A percentile compares a stretch with the other conserved stretches of the same genome.
Evolutionary conservation across 23 red algal genomes (phyloP).

Genomic region (Gracilariopsis chorda): DNA sequence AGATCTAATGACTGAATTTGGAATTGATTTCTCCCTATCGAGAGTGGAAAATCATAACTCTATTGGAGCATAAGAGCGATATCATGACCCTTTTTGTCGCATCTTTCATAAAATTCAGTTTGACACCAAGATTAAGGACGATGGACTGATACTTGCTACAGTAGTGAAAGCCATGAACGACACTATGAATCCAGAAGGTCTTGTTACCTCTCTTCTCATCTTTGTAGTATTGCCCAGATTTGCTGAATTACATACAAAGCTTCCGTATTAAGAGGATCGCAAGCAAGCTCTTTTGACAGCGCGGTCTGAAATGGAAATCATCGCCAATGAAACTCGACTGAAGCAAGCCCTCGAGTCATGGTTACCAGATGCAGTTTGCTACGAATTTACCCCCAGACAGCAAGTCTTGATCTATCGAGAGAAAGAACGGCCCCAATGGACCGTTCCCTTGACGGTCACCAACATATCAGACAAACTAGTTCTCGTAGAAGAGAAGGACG

Average conservation of each 20-base stretch:
- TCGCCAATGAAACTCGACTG: not conserved
- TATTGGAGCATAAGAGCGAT: not conserved
- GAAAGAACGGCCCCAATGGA: too few relatives aligned
- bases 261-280: constrained; percentile 5
- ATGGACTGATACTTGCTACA: not conserved
- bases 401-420: too few relatives aligned
- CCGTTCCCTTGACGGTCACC: too few relatives aligned
- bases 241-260: not conserved
- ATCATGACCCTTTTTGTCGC: not conserved
- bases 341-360: not conserved
- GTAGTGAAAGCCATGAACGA: not conserved
- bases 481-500: too few relatives aligned
- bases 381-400: too few relatives aligned
- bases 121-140: not conserved
- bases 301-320: constrained; percentile 34
- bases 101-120: not conserved
- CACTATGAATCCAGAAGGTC: not conserved
- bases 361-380: not conserved
- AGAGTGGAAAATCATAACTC: not conserved
- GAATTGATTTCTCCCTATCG: not conserved
- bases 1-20: not conserved
- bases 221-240: not conserved
- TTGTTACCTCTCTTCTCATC: not conserved
- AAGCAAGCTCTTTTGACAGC: not conserved
- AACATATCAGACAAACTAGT: too few relatives aligned